phyloP scores from a whole-genome alignment of 2,329 filamentous ascomycete species.

The Colletotrichum orbiculare region DNA sequence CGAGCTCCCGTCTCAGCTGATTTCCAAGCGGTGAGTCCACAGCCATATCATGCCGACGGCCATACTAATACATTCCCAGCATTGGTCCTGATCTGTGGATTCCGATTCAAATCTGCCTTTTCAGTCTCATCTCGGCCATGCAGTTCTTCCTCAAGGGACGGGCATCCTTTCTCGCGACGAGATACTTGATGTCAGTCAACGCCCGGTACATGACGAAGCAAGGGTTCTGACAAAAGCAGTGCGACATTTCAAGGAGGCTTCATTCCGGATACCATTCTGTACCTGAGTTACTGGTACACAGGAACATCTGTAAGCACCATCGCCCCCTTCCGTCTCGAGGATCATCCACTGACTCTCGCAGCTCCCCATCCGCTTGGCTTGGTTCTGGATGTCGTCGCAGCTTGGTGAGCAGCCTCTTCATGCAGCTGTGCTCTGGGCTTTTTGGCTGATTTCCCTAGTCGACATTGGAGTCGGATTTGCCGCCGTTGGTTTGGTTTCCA shows the following conservation, averaged over 20 bases:
- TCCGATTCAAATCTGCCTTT: constrained; percentile 40
- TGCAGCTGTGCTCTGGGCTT: background rate
- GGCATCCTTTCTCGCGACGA: constrained; percentile 51
- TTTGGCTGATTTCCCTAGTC: constrained; percentile 9
- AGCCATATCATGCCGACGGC: background rate
- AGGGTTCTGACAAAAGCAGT: background rate
- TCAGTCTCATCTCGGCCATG: constrained; percentile 29
- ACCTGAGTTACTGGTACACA: constrained; percentile 76
- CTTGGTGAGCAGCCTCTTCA: constrained; percentile 37
- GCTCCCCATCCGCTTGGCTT: constrained; percentile 72
- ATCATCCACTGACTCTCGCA: constrained; percentile 44
- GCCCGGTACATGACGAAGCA: fast-evolving
- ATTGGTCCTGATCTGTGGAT: constrained; percentile 48
- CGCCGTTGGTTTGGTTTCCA: constrained; percentile 65
- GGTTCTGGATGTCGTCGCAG: constrained; percentile 69
- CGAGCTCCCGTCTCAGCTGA: constrained; percentile 70
- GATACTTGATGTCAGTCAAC: constrained; percentile 51
- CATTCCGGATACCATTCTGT: constrained; percentile 45
- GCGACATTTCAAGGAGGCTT: constrained; percentile 55
- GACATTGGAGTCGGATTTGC: constrained; percentile 65
- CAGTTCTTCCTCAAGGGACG: constrained; percentile 49
- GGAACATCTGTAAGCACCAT: constrained; percentile 54
- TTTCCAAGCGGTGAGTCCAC: constrained; percentile 59
- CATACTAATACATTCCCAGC: background rate
- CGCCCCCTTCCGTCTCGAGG: fast-evolving